These are phyloP conservation scores for Ustilago curta DNA, from an alignment of 1,284 basidiomycete species.

Conservation along the genomic window DNA sequence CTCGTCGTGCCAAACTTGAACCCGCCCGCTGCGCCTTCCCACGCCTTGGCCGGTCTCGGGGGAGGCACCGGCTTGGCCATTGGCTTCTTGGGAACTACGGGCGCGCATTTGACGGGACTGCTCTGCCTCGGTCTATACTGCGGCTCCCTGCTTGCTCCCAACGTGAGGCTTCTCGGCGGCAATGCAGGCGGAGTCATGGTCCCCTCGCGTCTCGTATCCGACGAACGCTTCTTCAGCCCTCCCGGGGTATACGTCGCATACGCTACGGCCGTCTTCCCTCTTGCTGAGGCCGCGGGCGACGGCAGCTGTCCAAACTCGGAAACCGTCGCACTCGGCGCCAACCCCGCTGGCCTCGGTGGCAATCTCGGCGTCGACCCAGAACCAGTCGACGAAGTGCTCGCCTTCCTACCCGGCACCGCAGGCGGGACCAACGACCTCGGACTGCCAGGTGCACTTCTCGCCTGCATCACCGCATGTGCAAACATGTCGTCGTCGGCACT, in stretches of 20 bases:
- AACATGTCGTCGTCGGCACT: constrained; percentile 39
- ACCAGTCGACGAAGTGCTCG: constrained; percentile 22
- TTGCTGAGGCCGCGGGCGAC: background rate
- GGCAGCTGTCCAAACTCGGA: constrained; percentile 43
- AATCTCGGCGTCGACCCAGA: constrained; percentile 23
- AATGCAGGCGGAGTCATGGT: constrained; percentile 28
- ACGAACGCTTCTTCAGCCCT: background rate
- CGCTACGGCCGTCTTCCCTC: constrained; percentile 4
- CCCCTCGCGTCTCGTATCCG: background rate
- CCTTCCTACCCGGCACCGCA: constrained; percentile 23
- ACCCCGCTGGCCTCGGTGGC: constrained; percentile 23
- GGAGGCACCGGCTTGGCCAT: constrained; percentile 24
- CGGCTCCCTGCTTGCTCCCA: constrained; percentile 11
- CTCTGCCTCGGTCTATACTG: constrained; percentile 16
- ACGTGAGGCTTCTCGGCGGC: constrained; percentile 39
- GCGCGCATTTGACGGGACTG: constrained; percentile 16
- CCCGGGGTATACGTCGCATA: constrained; percentile 47
- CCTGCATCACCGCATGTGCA: constrained; percentile 39
- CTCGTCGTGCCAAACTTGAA: constrained; percentile 29
- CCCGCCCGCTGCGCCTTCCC: constrained; percentile 25
- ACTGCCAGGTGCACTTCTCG: constrained; percentile 6
- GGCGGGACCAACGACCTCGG: constrained; percentile 10
- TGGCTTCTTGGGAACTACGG: constrained; percentile 19
- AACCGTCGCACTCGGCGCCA: constrained; percentile 36
- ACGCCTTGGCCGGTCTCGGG: constrained; percentile 22